Percentiles rank a stretch among this genome's conserved stretches.
Evolutionary conservation across 2,329 filamentous ascomycete species (phyloP).

Genomic region (Huntiella abstrusa): DNA sequence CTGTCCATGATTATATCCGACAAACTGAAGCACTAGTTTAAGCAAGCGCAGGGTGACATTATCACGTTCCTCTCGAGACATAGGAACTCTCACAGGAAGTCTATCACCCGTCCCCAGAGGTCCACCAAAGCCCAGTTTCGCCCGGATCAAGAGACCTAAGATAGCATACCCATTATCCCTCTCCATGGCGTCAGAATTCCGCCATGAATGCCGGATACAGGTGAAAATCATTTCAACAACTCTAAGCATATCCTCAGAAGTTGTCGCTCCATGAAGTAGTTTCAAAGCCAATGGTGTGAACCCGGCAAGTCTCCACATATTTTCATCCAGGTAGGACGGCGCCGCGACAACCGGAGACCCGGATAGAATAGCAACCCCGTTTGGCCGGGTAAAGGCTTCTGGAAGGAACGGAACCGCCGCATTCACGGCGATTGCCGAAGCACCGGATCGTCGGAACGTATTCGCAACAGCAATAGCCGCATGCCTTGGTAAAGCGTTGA

Average conservation of each 20-base stretch:
- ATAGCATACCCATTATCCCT: slow-evolving; percentile 86
- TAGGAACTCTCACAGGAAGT: slow-evolving; percentile 17
- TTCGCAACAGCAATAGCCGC: slow-evolving; percentile 50
- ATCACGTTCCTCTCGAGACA: slow-evolving; percentile 35
- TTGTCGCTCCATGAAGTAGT: slow-evolving; percentile 58
- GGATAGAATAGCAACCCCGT: slow-evolving; percentile 65
- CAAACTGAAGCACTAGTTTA: slow-evolving; percentile 61
- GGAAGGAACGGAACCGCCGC: slow-evolving; percentile 73
- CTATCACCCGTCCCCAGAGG: slow-evolving; percentile 1
- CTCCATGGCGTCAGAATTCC: slow-evolving; percentile 97
- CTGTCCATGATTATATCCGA: slow-evolving; percentile 67
- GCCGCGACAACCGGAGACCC: slow-evolving; percentile 67
- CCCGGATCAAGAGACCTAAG: slow-evolving; percentile 62
- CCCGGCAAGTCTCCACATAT: slow-evolving; percentile 81
- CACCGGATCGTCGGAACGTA: slow-evolving; percentile 53
- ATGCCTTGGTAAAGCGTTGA: slow-evolving; percentile 55
- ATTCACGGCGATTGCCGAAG: slow-evolving; percentile 61
- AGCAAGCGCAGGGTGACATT: slow-evolving; percentile 45
- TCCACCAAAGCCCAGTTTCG: slow-evolving; percentile 44
- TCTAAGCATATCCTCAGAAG: slow-evolving; percentile 50
- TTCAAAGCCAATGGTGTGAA: slow-evolving; percentile 74
- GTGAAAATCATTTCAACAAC: slow-evolving; percentile 71
- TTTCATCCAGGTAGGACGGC: slow-evolving; percentile 76
- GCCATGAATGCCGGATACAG: slow-evolving; percentile 78
- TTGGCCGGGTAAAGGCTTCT: slow-evolving; percentile 63